Evolutionary conservation across 75 land plant species (phyloP).

Genomic region (Cupressus sempervirens): DNA sequence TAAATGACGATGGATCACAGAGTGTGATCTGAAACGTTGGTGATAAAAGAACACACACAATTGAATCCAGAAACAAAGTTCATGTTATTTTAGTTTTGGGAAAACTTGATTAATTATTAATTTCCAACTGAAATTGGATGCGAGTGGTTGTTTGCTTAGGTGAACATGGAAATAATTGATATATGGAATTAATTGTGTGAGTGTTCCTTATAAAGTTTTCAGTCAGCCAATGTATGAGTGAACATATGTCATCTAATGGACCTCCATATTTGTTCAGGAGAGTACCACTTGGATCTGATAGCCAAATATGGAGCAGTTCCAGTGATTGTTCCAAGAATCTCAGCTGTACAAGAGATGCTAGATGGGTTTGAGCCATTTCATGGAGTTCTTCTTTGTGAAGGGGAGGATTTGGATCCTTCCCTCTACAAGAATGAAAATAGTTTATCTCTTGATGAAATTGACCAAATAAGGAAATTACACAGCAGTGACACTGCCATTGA

Average conservation of each 20-base stretch:
- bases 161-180: background rate
- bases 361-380: conserved; percentile 95
- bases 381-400: conserved; percentile 93
- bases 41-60: too few relatives aligned
- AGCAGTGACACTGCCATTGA: conserved; percentile 84
- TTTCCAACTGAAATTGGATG: too few relatives aligned
- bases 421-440: conserved; percentile 33
- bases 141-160: background rate
- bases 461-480: conserved; percentile 60
- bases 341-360: conserved; percentile 63
- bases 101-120: too few relatives aligned
- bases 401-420: conserved; percentile 89
- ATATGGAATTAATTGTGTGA: too few relatives aligned
- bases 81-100: too few relatives aligned
- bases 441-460: conserved; percentile 55
- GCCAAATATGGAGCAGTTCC: conserved; percentile 92
- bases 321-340: conserved; percentile 82
- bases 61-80: too few relatives aligned
- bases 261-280: conserved; percentile 42
- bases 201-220: too few relatives aligned
- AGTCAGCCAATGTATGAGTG: too few relatives aligned
- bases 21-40: too few relatives aligned
- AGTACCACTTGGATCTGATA: conserved; percentile 90
- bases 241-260: background rate
- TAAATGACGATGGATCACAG: too few relatives aligned